Evolutionary conservation across 2,329 filamentous ascomycete genomes (phyloP), one percentile per base, ranked within the genome.

Genomic region (Mycosphaerella arachidis): DNA sequence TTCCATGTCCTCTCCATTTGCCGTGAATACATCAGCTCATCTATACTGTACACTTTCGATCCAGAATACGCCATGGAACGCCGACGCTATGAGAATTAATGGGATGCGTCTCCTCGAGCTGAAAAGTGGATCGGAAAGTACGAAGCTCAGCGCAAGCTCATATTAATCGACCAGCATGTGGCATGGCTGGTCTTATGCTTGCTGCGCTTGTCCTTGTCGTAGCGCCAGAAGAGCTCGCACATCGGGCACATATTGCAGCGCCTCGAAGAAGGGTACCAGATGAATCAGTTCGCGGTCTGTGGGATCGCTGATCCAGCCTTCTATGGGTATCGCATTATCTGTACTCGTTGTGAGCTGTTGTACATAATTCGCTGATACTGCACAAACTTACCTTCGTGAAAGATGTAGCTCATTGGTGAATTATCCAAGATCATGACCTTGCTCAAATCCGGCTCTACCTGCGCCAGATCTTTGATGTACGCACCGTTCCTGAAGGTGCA

Each of bases 351-450:
- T 56, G 40, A 56, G 46, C n/a, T 12, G 30, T 5, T 5, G 48
- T 4, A 31, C 27, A 56, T 31, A 30, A 40, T 37, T 24, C 48
- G 59, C 52, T 59, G 58, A 6, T 48, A 53, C 2, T 9, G 45
- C 8, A 27, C 16, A 27, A 12, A 73, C 84, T 72, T 79, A 94
- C 94, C 93, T 87, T 96, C 92, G 73, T 97, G 93, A 77, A 97
- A 97, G 78, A 97, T 90, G 78, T 97, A 99, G 78, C 92, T 97
- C 80, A 97, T 85, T 57, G 94, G 94, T 75, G 92, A 97, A 73
- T 99, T 99, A 79, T 99, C 94, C 76, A 99, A 81, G 74, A 99
- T 99, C 89, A 97, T 96, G 62, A 99, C 94, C 77, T 92, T 95
- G 78, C 92, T 97, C 71, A 99, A 79, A 74, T 99, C 94, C 18